Evolutionary conservation across 768 basidiomycete genomes (phyloP), one percentile per base, ranked within the genome.

Genomic region (Phylloporus scabripes): DNA sequence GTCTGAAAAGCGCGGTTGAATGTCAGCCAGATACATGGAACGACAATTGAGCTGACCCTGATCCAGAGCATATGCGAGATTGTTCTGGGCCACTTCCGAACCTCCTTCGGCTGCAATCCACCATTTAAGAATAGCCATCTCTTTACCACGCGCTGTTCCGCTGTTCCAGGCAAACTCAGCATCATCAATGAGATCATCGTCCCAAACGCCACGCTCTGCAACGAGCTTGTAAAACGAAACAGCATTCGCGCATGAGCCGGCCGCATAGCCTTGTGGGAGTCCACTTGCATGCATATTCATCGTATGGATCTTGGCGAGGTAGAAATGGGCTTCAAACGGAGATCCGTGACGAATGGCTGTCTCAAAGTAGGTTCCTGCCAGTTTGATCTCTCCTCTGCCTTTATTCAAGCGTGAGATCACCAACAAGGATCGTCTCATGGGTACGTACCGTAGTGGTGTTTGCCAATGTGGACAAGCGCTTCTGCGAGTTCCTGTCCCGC

Each of bases 21-120:
- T 5, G 23, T 56, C 12, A 47, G 32, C 61, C 47, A 69, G 24
- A 71, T 40, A 8, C 69, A 55, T 42, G 59, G 58, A 21, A 12
- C 66, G 63, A 54, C 70, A 14, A 21, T 46, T 1, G 10, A 20
- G 64, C 76, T 39, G 45, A 87, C 94, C 92, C 78, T 93, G 89
- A 62, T 97, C 95, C 51, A 98, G 73, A 45, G 92, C 75, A 65
- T 82, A 94, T 0, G 93, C 96, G 15, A 99, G 71, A 60, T 99
- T 98, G 61, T 92, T 98, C 71, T 98, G 95, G 2, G 91, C 94
- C 23, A 84, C 76, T 68, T 99, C 96, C 23, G 79, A 85, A 0
- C 96, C 96, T 52, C 89, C 72, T 71, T 99, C 96, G 8, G 91
- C 92, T 28, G 92, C 91, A 44, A 96, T 79, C 87, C 85, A 91